Base-by-base conservation (phyloP, 495 filamentous ascomycete species). In the Oleoguttula mirabilis region DNA sequence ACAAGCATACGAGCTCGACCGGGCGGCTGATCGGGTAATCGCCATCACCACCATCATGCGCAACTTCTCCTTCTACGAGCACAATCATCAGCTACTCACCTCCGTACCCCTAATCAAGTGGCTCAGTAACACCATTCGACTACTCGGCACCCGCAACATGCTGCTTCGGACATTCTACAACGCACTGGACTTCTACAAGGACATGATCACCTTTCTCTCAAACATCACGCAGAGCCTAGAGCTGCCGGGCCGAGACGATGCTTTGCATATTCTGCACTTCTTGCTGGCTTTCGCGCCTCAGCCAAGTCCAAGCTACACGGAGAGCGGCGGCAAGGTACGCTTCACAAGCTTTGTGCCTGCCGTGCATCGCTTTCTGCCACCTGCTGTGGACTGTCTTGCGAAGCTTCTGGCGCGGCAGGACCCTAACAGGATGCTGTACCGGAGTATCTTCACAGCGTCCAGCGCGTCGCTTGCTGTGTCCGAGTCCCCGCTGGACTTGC, bases 161-260 rank as follows among this genome's bases (percentile, higher is more conserved):
- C 70, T 95, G 28, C 63, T 95, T 32, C 76, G 87, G 15, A 82
- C 75, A 5, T 67, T 88, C 48, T 64, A 67, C 45, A 90, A 94
- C 61, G 88, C 82, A 3, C 61, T 93, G 55, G 88, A 98, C 59
- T 84, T 98, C 52, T 92, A 93, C 82, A 98, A 98, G 60, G 90
- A 98, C 60, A 68, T 87, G 11, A 76, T 96, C 43, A 80, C 80
- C 31, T 80, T 87, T 41, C 67, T 98, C 27, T 90, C 86, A 43
- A 95, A 98, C 57, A 69, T 88, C 41, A 73, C 86, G 14, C 76
- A 87, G 43, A 68, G 72, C 16, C 75, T 98, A 41, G 77, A 84
- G 53, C 65, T 98, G 21, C 82, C 90, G 12, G 81, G 80, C 20
- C 80, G 84, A 51, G 88, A 95, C 46, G 88, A 98, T 55, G 87